phyloP scores from a whole-genome alignment of 345 rosid genomes.

The Cardiospermum halicacabum region DNA sequence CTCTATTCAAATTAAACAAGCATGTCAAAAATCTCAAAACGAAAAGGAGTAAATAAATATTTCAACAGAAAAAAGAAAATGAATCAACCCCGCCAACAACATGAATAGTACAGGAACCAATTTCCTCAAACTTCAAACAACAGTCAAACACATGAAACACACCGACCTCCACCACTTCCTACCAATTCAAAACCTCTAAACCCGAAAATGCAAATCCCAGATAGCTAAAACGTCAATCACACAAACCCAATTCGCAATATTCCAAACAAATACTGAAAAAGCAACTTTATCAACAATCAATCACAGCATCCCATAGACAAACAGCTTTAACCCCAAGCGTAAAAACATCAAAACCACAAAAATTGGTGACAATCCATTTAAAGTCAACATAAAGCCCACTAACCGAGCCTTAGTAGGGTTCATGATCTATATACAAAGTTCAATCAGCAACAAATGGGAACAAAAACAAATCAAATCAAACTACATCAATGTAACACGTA shows the following conservation, averaged over 20 bases:
- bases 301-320: neutral
- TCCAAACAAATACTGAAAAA: neutral
- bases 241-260: slow-evolving; percentile 16
- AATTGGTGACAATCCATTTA: slow-evolving; percentile 16
- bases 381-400: slow-evolving; percentile 2
- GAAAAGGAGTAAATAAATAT: too few species aligned
- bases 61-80: neutral
- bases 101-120: neutral
- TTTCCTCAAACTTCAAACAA: neutral
- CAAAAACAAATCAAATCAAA: neutral
- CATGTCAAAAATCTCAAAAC: neutral
- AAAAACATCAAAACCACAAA: neutral
- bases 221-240: neutral
- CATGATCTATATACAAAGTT: slow-evolving; percentile 7
- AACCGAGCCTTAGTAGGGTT: slow-evolving; percentile 9
- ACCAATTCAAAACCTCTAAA: neutral
- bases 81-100: neutral
- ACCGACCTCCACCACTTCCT: neutral
- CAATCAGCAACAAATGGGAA: neutral
- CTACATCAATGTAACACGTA: neutral
- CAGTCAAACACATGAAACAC: neutral
- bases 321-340: neutral
- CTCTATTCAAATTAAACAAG: neutral
- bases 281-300: neutral
- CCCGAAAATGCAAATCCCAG: neutral